Conservation (phyloP, 176 grass and related monocot species). For the Cymbopogon citratus region DNA sequence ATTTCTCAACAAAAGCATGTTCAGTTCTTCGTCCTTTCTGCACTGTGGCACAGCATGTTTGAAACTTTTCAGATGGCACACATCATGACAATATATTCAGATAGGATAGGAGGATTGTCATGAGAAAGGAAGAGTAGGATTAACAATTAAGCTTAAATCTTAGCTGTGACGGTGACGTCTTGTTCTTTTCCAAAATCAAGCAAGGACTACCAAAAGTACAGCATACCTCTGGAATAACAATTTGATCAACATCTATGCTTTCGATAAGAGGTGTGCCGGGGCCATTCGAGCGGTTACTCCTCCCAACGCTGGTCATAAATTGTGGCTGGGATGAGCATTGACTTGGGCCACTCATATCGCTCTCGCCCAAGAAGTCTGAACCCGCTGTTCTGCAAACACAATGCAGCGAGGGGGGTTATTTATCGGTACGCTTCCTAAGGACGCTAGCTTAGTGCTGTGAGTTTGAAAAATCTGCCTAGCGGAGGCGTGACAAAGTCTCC, state of each 20-base stretch:
- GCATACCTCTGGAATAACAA: constrained; percentile 84
- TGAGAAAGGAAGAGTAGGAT: neutral
- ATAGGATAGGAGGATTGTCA: constrained; percentile 5
- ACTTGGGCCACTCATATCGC: constrained; percentile 30
- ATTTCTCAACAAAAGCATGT: neutral
- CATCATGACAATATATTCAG: neutral
- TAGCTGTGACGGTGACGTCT: neutral
- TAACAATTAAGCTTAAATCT: neutral
- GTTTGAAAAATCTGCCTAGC: constrained; percentile 26
- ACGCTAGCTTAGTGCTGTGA: neutral
- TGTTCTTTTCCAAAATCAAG: constrained; percentile 3
- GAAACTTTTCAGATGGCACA: neutral
- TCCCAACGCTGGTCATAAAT: constrained; percentile 55
- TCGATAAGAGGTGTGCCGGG: constrained; percentile 68
- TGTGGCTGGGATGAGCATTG: constrained; percentile 48
- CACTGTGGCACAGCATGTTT: neutral
- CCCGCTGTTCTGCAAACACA: constrained; percentile 25
- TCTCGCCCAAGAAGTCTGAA: constrained; percentile 8
- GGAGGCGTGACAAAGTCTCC: constrained; percentile 9
- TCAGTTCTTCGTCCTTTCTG: neutral
- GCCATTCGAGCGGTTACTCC: constrained; percentile 40
- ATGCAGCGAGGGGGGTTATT: constrained; percentile 10
- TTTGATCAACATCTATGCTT: constrained; percentile 76
- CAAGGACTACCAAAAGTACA: neutral
- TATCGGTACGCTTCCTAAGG: constrained; percentile 28